Evolutionary conservation across 306 rosid species (phyloP).

Genomic region (Fragaria ananassa): DNA sequence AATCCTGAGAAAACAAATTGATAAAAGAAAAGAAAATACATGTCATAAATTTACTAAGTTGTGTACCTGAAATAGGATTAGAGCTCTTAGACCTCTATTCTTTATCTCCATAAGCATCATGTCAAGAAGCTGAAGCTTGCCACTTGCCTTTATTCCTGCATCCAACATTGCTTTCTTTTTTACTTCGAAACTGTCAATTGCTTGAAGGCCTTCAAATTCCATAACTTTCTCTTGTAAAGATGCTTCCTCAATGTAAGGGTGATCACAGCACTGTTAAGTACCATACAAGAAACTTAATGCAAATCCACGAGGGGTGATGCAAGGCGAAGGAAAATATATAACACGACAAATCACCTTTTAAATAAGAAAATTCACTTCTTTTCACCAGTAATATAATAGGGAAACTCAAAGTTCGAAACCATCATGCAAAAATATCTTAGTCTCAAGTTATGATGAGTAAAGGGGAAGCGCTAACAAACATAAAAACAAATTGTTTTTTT

Average conservation of each 20-base stretch:
- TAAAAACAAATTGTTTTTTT: neutral
- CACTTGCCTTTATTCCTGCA: constrained; percentile 76
- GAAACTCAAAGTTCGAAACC: constrained; percentile 6
- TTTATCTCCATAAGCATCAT: constrained; percentile 71
- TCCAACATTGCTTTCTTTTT: constrained; percentile 59
- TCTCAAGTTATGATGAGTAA: neutral
- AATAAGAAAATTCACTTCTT: neutral
- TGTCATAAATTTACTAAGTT: constrained; percentile 3
- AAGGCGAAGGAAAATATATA: neutral
- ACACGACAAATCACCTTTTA: neutral
- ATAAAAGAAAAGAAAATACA: neutral
- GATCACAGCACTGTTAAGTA: constrained; percentile 76
- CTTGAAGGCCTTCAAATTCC: constrained; percentile 36
- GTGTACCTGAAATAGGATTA: constrained; percentile 76
- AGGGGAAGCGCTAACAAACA: neutral
- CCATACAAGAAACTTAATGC: constrained; percentile 1
- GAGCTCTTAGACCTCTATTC: constrained; percentile 51
- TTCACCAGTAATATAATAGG: neutral
- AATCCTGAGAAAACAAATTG: neutral
- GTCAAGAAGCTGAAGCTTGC: constrained; percentile 88
- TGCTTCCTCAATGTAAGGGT: constrained; percentile 61
- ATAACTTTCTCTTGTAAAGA: constrained; percentile 36
- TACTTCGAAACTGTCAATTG: constrained; percentile 43
- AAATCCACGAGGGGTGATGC: neutral
- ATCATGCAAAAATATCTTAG: neutral